These are phyloP conservation scores for Solanum corneliomulleri DNA, from an alignment of 257 asterid species.

Conservation along the genomic window DNA sequence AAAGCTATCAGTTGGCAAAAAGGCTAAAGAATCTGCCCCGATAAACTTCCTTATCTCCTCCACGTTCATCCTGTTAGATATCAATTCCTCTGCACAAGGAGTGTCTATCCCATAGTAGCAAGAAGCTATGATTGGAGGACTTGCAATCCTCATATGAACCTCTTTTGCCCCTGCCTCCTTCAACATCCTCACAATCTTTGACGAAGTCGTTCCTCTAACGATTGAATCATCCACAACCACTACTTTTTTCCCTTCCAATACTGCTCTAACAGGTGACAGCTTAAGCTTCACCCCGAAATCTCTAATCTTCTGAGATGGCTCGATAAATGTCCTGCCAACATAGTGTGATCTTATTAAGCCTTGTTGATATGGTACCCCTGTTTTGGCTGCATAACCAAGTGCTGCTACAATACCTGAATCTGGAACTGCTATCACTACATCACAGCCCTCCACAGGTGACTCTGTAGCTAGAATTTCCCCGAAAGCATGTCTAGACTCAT, in stretches of 20 bases:
- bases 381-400: slow-evolving; percentile 70
- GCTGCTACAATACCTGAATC: slow-evolving; percentile 94
- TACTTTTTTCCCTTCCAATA: slow-evolving; percentile 83
- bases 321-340: slow-evolving; percentile 83
- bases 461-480: slow-evolving; percentile 69
- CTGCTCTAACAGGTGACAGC: slow-evolving; percentile 69
- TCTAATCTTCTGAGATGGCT: slow-evolving; percentile 81
- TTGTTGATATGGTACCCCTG: slow-evolving; percentile 81
- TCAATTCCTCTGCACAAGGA: slow-evolving; percentile 62
- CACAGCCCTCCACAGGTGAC: slow-evolving; percentile 67
- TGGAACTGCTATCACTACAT: slow-evolving; percentile 85
- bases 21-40: slow-evolving; percentile 71
- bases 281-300: slow-evolving; percentile 86
- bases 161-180: slow-evolving; percentile 88
- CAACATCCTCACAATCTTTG: slow-evolving; percentile 74
- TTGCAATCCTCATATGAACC: slow-evolving; percentile 87
- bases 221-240: slow-evolving; percentile 96
- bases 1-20: slow-evolving; percentile 46
- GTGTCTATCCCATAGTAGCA: slow-evolving; percentile 88
- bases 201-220: slow-evolving; percentile 85
- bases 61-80: slow-evolving; percentile 59
- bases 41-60: slow-evolving; percentile 66
- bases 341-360: slow-evolving; percentile 85
- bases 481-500: slow-evolving; percentile 50
- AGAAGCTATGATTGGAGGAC: slow-evolving; percentile 78